Percentiles rank a stretch among this genome's conserved stretches.
phyloP scores from a whole-genome alignment of 768 basidiomycete species.

The Pulveroboletus ravenelii region DNA sequence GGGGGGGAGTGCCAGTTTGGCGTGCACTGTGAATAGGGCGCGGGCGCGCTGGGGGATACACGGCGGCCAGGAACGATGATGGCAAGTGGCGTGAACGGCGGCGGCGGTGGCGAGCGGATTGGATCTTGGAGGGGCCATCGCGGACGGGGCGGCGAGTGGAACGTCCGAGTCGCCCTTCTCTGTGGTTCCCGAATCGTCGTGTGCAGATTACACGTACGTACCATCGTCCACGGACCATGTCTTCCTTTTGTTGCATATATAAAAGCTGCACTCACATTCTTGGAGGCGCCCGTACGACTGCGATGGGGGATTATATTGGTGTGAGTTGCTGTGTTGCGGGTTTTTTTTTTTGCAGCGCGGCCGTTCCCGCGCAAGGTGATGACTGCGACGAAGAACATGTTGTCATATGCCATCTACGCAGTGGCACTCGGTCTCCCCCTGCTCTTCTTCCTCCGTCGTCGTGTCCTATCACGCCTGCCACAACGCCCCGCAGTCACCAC shows the following conservation, averaged over 20 bases:
- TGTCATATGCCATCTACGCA: constrained; percentile 25
- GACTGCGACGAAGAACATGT: constrained; percentile 3
- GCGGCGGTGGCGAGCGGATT: constrained; percentile 2
- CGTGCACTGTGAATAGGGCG: background rate
- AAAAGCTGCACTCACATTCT: no score
- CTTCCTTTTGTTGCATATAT: no score
- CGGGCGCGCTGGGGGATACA: no score
- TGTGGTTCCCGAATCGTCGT: background rate
- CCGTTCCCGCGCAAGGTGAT: constrained; percentile 10
- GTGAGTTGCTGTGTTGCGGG: no score
- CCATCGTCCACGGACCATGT: no score
- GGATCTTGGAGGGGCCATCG: background rate
- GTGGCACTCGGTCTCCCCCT: constrained; percentile 31
- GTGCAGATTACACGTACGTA: no score
- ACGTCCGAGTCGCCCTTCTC: background rate
- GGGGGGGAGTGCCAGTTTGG: background rate
- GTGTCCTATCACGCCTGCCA: constrained; percentile 2
- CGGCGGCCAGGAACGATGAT: background rate
- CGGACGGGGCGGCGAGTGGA: background rate
- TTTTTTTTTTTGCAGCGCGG: background rate
- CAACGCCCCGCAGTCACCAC: constrained; percentile 7
- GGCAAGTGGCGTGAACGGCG: background rate
- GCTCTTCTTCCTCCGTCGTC: constrained; percentile 22
- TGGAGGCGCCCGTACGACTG: no score
- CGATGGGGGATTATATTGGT: no score